Percentiles rank a stretch among this genome's conserved stretches.
These are phyloP conservation scores for Candida arabinofermentans DNA, from an alignment of 805 yeast genomes.

Conservation along the genomic window DNA sequence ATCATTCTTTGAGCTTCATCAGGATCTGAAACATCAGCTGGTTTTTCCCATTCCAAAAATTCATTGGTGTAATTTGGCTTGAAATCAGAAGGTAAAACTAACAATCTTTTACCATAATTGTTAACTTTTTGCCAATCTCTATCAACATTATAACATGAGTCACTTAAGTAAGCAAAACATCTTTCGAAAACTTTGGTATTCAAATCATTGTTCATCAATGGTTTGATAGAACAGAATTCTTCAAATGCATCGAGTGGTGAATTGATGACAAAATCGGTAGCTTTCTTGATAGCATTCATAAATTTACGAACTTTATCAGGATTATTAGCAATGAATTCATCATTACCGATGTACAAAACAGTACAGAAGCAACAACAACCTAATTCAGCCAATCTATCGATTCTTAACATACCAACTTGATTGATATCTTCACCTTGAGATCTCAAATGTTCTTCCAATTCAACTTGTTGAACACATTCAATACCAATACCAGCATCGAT, in stretches of 20 bases:
- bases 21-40: conserved; percentile 44
- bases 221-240: conserved; percentile 44
- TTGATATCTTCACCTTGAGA: conserved; percentile 38
- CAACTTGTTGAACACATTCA: conserved; percentile 57
- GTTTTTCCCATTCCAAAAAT: conserved; percentile 47
- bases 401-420: conserved; percentile 54
- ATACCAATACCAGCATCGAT: conserved; percentile 58
- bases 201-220: conserved; percentile 39
- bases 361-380: conserved; percentile 61
- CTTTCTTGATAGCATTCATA: conserved; percentile 45
- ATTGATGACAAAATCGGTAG: conserved; percentile 44
- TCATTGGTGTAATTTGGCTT: conserved; percentile 48
- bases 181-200: conserved; percentile 46
- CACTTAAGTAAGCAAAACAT: conserved; percentile 53
- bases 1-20: conserved; percentile 44
- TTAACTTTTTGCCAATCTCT: conserved; percentile 57
- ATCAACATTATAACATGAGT: conserved; percentile 47
- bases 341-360: conserved; percentile 50
- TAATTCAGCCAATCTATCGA: conserved; percentile 50
- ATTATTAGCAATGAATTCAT: conserved; percentile 42
- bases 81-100: conserved; percentile 46
- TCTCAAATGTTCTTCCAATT: conserved; percentile 47
- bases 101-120: conserved; percentile 50
- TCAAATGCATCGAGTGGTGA: conserved; percentile 44
- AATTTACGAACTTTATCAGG: conserved; percentile 43